Evolutionary conservation across 2,329 filamentous ascomycete species (phyloP), one percentile per base, ranked within the genome.

Genomic region (Neofusicoccum kwambonambiense): DNA sequence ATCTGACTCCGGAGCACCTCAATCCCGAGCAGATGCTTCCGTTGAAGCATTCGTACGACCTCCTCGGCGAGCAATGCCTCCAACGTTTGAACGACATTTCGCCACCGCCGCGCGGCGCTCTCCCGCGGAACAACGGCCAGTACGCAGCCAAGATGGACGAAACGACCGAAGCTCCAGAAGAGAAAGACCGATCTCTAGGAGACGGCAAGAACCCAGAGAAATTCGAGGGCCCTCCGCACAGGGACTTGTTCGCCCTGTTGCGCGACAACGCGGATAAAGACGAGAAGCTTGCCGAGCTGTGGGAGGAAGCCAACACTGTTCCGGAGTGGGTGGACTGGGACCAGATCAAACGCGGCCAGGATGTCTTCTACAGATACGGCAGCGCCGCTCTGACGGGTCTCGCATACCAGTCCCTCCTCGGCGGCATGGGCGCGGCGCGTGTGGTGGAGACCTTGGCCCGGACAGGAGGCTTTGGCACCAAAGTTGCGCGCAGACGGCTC

Each of bases 271-370:
- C 82, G 9, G 73, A 77, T 2, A 78, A 81, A 5, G 85, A 93
- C 69, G 78, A 83, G 27, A 83, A 85, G 44, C 77, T 88, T 22
- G 70, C 74, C 7, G 70, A 83, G 62, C 78, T 94, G 8, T 93
- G 90, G 90, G 74, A 77, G 0, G 82, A 92, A 71, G 81, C 90
- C 64, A 89, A 87, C 65, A 87, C 83, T 0, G 77, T 92, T 3
- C 91, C 90, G 0, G 80, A 84, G 0, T 93, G 90, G 90, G 90
- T 93, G 2, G 87, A 93, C 73, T 93, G 90, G 90, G 84, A 84
- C 1, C 89, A 92, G 72, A 89, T 94, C 64, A 81, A 83, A 66
- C 82, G 90, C 70, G 91, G 90, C 0, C 90, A 94, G 73, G 86
- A 90, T 69, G 85, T 92, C 0, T 92, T 93, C 71, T 93, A 91